A percentile compares a stretch with the other conserved stretches of the same genome.
Evolutionary conservation across 2,329 filamentous ascomycete species (phyloP).

Genomic region (Sarocladium oryzae): DNA sequence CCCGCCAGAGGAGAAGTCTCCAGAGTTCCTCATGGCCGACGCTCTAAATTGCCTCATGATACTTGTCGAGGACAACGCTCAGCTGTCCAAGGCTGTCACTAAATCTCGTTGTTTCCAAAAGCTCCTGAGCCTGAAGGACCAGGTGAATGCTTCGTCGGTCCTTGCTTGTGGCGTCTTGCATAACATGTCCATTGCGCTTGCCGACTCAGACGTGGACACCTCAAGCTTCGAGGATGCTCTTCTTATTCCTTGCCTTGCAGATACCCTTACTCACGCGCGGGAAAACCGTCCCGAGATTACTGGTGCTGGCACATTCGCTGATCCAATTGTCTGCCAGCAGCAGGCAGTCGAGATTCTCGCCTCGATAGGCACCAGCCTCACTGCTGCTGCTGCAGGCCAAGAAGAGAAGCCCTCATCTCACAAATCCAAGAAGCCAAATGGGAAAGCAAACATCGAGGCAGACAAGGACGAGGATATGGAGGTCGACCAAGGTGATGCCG

Average conservation of each 20-base stretch:
- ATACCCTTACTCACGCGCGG: constrained; percentile 23
- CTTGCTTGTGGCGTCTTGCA: constrained; percentile 56
- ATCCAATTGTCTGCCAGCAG: constrained; percentile 40
- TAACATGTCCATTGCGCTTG: constrained; percentile 48
- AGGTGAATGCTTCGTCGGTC: constrained; percentile 42
- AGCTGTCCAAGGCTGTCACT: constrained; percentile 46
- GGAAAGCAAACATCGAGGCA: constrained; percentile 33
- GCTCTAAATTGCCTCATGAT: constrained; percentile 49
- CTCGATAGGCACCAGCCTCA: constrained; percentile 55
- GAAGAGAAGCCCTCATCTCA: constrained; percentile 10
- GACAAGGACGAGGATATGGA: constrained; percentile 28
- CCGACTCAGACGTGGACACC: constrained; percentile 12
- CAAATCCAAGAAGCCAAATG: constrained; percentile 27
- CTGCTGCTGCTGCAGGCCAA: constrained; percentile 41
- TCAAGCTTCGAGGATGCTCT: constrained; percentile 25
- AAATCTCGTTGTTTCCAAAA: constrained; percentile 44
- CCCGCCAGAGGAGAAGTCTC: constrained; percentile 20
- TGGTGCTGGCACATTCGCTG: constrained; percentile 20
- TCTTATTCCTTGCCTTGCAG: constrained; percentile 30
- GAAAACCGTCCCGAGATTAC: constrained; percentile 21
- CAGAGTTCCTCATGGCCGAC: constrained; percentile 22
- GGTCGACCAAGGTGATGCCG: constrained; percentile 29
- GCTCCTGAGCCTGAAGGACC: constrained; percentile 41
- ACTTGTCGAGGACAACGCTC: constrained; percentile 53
- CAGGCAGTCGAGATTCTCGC: constrained; percentile 57